Evolutionary conservation across 2,329 filamentous ascomycete genomes (phyloP).

Genomic region (Xylariaceae sp.): DNA sequence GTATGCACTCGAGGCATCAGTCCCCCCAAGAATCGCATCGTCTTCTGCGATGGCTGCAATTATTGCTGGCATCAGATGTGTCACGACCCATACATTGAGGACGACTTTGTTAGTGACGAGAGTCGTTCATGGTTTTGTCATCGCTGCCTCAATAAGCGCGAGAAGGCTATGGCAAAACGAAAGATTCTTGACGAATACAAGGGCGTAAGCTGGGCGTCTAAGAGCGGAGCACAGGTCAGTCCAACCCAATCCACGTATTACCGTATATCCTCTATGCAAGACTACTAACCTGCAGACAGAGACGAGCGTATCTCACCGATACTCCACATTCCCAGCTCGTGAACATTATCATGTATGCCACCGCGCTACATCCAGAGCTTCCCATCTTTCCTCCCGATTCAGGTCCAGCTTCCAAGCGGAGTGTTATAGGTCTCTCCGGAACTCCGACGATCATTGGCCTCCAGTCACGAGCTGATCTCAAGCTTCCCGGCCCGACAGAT

Average conservation of each 20-base stretch:
- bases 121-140: constrained; percentile 68
- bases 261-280: background rate
- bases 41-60: constrained; percentile 81
- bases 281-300: constrained; percentile 37
- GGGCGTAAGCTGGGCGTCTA: constrained; percentile 36
- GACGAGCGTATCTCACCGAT: constrained; percentile 56
- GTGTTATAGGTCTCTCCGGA: constrained; percentile 26
- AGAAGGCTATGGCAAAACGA: constrained; percentile 39
- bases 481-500: constrained; percentile 31
- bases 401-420: constrained; percentile 25
- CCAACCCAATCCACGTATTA: background rate
- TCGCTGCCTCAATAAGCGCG: constrained; percentile 50
- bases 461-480: constrained; percentile 34
- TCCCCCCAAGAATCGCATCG: constrained; percentile 70
- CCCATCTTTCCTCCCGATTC: constrained; percentile 53
- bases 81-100: constrained; percentile 69
- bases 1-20: constrained; percentile 68
- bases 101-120: constrained; percentile 60
- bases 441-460: constrained; percentile 28
- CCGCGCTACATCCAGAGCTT: constrained; percentile 57
- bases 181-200: constrained; percentile 34
- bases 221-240: constrained; percentile 38
- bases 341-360: constrained; percentile 57
- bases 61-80: constrained; percentile 76
- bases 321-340: constrained; percentile 59